These are phyloP conservation scores for Cladosporium colombiae DNA, from an alignment of 2,329 filamentous ascomycete genomes.

Conservation along the genomic window DNA sequence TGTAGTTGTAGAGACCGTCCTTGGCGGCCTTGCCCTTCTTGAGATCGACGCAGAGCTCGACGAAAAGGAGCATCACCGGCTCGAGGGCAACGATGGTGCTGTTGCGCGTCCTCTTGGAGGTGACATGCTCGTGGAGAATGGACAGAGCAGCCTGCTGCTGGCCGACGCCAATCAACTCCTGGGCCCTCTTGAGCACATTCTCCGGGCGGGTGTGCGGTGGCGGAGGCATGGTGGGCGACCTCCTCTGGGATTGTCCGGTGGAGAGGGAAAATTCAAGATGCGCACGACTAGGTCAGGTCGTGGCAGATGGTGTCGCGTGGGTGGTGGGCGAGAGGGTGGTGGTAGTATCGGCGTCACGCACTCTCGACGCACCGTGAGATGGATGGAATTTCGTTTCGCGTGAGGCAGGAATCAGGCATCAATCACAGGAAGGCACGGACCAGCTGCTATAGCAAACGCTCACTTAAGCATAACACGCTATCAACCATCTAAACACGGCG, in stretches of 20 bases:
- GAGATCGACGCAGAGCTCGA: slow-evolving; percentile 94
- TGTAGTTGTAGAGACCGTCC: slow-evolving; percentile 98
- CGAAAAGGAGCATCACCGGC: slow-evolving; percentile 97
- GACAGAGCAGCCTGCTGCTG: slow-evolving; percentile 90
- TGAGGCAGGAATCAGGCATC: slow-evolving; percentile 8
- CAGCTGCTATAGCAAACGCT: neutral
- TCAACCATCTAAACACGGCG: neutral
- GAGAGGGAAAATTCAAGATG: slow-evolving; percentile 17
- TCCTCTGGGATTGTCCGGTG: slow-evolving; percentile 18
- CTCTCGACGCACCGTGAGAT: neutral
- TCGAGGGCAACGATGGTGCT: slow-evolving; percentile 93
- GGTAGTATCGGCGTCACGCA: neutral
- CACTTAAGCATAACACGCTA: neutral
- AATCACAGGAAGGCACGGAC: neutral
- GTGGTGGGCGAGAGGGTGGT: slow-evolving; percentile 17
- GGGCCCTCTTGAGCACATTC: slow-evolving; percentile 97
- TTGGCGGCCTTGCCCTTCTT: slow-evolving; percentile 98
- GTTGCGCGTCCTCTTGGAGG: slow-evolving; percentile 96
- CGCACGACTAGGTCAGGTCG: slow-evolving; percentile 21
- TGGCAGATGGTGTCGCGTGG: slow-evolving; percentile 15
- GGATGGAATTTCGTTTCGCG: neutral
- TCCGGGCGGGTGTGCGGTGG: slow-evolving; percentile 97
- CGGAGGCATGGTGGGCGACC: slow-evolving; percentile 71
- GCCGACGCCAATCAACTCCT: slow-evolving; percentile 97
- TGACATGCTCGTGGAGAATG: slow-evolving; percentile 98